Evolutionary conservation across 73 alveolate species (phyloP).

Genomic region (Tetrahymena borealis): DNA sequence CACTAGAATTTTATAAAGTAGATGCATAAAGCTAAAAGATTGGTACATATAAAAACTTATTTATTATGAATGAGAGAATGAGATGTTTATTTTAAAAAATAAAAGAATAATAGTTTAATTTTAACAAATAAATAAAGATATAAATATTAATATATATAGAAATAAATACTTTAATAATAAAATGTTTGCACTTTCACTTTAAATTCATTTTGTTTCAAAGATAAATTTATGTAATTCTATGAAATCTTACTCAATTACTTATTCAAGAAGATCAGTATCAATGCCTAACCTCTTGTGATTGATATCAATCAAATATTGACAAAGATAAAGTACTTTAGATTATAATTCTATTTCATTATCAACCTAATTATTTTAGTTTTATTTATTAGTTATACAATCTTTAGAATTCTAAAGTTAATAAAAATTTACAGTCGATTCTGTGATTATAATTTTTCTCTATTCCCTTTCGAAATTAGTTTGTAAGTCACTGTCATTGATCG

Average conservation of each 20-base stretch:
- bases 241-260: not conserved
- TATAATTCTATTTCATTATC: constrained; percentile 16
- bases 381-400: too few relatives aligned
- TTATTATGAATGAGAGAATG: too few relatives aligned
- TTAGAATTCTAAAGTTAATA: not conserved
- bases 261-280: not conserved
- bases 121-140: too few relatives aligned
- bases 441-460: constrained; percentile 9
- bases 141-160: too few relatives aligned
- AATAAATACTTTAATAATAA: not conserved
- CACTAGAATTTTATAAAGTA: too few relatives aligned
- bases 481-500: not conserved
- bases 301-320: constrained; percentile 35
- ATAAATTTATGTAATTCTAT: not conserved
- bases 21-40: too few relatives aligned
- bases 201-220: not conserved
- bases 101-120: too few relatives aligned
- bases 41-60: too few relatives aligned
- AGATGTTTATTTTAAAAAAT: too few relatives aligned
- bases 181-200: not conserved
- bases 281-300: not conserved
- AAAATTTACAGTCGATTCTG: constrained; percentile 10
- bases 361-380: too few relatives aligned
- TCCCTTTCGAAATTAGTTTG: constrained; percentile 9
- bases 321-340: constrained; percentile 17